Conservation (phyloP, 768 basidiomycete genomes). For the Sporobolomyces pararoseus region DNA sequence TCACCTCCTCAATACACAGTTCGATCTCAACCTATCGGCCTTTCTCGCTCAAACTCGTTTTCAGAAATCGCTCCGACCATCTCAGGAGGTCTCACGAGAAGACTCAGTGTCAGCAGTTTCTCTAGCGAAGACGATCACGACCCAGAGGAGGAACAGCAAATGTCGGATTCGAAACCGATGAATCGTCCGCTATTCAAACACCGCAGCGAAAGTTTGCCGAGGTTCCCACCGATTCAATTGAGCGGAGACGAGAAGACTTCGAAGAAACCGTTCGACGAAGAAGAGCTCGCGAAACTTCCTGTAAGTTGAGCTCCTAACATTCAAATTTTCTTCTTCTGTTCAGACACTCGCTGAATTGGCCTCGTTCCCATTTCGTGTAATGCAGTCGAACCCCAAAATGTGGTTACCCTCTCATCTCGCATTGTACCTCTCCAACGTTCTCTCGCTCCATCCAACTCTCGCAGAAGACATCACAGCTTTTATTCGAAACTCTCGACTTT, state of each 20-base stretch:
- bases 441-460: conserved; percentile 37
- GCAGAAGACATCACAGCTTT: conserved; percentile 40
- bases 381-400: conserved; percentile 37
- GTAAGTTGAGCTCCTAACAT: too few species aligned
- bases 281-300: conserved; percentile 21
- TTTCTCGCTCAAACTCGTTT: conserved; percentile 15
- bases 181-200: conserved; percentile 13
- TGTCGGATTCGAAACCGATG: neutral
- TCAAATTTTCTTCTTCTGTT: neutral
- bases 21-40: conserved; percentile 34
- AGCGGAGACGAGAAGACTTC: neutral
- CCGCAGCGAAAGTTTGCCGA: conserved; percentile 35
- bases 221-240: conserved; percentile 11
- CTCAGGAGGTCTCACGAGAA: conserved; percentile 19
- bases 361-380: neutral
- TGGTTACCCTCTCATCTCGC: conserved; percentile 43
- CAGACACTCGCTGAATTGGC: neutral
- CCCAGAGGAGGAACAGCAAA: neutral
- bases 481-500: conserved; percentile 35
- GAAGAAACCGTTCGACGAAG: neutral
- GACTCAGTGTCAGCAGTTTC: conserved; percentile 1
- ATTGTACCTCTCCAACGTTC: conserved; percentile 40
- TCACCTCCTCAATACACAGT: conserved; percentile 26
- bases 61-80: conserved; percentile 23
- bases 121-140: conserved; percentile 6